Evolutionary conservation across 176 grass and related monocot genomes (phyloP), one percentile per base, ranked within the genome.

Genomic region (Chrysopogon serrulatus): DNA sequence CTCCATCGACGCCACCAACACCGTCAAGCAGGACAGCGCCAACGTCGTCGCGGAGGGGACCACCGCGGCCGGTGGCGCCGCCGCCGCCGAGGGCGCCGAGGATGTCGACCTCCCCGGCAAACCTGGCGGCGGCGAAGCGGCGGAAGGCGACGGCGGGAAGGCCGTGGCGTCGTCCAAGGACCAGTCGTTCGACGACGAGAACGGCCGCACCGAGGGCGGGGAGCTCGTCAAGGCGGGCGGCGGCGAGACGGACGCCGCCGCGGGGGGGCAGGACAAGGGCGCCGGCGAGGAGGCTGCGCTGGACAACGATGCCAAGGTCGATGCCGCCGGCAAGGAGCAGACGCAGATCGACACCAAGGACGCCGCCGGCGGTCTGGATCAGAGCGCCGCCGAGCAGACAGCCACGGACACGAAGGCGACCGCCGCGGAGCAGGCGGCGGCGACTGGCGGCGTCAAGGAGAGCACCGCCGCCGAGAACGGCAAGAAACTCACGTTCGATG

Each of bases 131-230:
- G 76, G 27, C 10, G 76, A 31, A 1, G 70, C 27, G 13, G 67
- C 70, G 12, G 51, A 71, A 8, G 51, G 24, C 51, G 89, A 84
- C 27, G 80, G 54, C 61, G 43, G 79, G 59, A 71, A 76, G 82
- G 8, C 64, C 26, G 10, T 39, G 65, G 3, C 73, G 53, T 23
- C 43, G 35, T 66, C 75, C 59, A 92, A 90, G 54, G 70, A 73
- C 70, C 84, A 86, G 61, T 54, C 76, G 59, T 97, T 89, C 36
- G 92, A 92, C 8, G 95, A 92, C 69, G 95, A 97, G 88, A 94
- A 92, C 73, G 92, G 92, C 42, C 85, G 27, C 28, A 87, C 90
- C 27, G 90, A 97, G 76, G 90, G 85, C 79, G 92, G 94, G 49
- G 88, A 92, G 32, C 89, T 97, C 63, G 86, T 92, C 19, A 92